Conservation (phyloP, 257 asterid genomes). For the Nicotiana sylvestris region DNA sequence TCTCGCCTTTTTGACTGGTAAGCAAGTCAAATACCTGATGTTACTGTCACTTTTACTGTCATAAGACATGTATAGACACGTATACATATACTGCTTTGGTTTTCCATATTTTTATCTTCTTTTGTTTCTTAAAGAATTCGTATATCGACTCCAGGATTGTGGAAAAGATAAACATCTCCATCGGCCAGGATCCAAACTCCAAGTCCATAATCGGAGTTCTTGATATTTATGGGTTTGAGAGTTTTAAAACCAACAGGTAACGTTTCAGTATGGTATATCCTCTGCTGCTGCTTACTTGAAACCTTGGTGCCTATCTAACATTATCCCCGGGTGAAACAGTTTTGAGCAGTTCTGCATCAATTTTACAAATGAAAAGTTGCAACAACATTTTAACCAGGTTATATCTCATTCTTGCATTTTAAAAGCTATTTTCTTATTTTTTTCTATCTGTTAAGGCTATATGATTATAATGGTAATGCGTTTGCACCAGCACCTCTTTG, state of each 20-base stretch:
- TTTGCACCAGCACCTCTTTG: background rate
- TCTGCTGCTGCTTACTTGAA: background rate
- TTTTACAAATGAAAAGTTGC: constrained; percentile 96
- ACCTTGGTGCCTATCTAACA: background rate
- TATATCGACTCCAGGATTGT: constrained; percentile 66
- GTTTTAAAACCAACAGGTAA: constrained; percentile 75
- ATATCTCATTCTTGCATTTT: constrained; percentile 19
- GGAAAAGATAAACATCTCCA: constrained; percentile 82
- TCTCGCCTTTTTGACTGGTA: constrained; percentile 94
- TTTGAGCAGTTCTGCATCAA: constrained; percentile 99
- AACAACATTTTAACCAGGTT: constrained; percentile 99
- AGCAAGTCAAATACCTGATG: constrained; percentile 7
- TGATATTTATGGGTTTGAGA: constrained; percentile 95
- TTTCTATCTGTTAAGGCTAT: background rate
- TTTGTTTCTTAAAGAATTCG: constrained; percentile 14
- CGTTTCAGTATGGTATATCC: background rate
- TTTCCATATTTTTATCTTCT: background rate
- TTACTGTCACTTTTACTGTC: constrained; percentile 3
- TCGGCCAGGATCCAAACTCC: constrained; percentile 98
- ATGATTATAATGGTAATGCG: background rate
- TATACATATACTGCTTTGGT: background rate
- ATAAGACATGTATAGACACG: background rate
- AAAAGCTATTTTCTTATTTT: background rate
- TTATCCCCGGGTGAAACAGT: constrained; percentile 33
- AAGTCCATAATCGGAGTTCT: constrained; percentile 94